Evolutionary conservation across 2,329 filamentous ascomycete genomes (phyloP), one percentile per base, ranked within the genome.

Genomic region (Thielaviopsis punctulata): DNA sequence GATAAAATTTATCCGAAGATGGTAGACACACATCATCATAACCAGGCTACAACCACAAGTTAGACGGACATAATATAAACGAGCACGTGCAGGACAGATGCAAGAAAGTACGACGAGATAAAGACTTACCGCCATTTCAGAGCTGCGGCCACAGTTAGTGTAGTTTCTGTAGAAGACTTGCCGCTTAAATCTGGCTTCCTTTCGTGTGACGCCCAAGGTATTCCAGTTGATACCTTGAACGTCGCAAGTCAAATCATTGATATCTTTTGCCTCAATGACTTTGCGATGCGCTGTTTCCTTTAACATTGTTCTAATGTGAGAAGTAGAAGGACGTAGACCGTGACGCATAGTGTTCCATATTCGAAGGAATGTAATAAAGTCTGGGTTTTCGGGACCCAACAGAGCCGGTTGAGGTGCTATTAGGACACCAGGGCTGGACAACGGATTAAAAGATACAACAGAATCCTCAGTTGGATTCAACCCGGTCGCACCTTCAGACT

Each of bases 211-310:
- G 69, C 2, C 49, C 15, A 45, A 12, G 2, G 12, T 36, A 1
- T 62, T 57, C 79, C 79, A 82, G 59, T 79, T 63, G 33, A 82
- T 66, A 49, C 77, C 75, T 59, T 82, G 79, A 22, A 79, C 61
- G 58, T 82, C 79, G 53, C 66, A 76, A 46, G 58, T 51, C 47
- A 81, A 75, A 1, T 76, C 77, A n/a, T 65, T 60, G 6, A 82
- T 67, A 50, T 80, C 69, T 5, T 61, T 59, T 55, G 71, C 72
- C 2, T 61, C 55, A 27, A 68, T 58, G 45, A 62, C 57, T 6
- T 58, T 51, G 12, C 15, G 44, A 24, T n/a, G 44, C 8, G 9
- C 22, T 24, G 21, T 23, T 13, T n/a, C 21, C 33, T 21, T 12
- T 22, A 45, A 15, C 51, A 52, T 46, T 13, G 23, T 21, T n/a